Percentiles rank a stretch among this genome's conserved stretches.
These are phyloP conservation scores for Porpolomopsis calyptriformis DNA, from an alignment of 768 basidiomycete species.

Conservation along the genomic window DNA sequence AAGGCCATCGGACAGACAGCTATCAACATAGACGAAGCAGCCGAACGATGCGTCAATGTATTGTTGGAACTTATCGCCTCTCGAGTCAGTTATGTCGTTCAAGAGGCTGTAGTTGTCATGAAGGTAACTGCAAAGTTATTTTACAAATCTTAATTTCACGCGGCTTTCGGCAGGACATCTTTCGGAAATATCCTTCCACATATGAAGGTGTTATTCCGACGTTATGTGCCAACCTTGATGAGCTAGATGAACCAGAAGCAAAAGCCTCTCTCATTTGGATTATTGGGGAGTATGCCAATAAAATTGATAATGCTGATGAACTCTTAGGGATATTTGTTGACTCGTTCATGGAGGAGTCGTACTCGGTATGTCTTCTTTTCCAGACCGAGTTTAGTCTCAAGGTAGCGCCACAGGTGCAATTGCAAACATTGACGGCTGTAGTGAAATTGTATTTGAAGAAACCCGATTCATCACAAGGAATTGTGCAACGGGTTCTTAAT, in stretches of 20 bases:
- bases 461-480: constrained; percentile 82
- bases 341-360: constrained; percentile 86
- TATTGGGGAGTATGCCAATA: constrained; percentile 95
- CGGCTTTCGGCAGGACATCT: constrained; percentile 65
- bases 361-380: constrained; percentile 50
- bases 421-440: constrained; percentile 84
- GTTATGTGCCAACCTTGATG: constrained; percentile 88
- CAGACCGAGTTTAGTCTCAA: constrained; percentile 5
- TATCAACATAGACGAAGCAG: constrained; percentile 86
- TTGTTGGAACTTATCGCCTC: constrained; percentile 88
- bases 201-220: constrained; percentile 97
- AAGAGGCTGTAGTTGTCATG: constrained; percentile 98
- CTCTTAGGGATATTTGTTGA: constrained; percentile 85
- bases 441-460: constrained; percentile 95
- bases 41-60: constrained; percentile 91
- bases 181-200: constrained; percentile 91
- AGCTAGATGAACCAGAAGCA: constrained; percentile 95
- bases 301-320: constrained; percentile 95
- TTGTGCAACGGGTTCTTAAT: constrained; percentile 86
- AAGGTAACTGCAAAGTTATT: constrained; percentile 48
- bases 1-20: constrained; percentile 96
- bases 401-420: constrained; percentile 40
- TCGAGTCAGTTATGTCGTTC: constrained; percentile 92
- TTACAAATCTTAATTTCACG: neutral
- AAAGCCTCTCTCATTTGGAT: constrained; percentile 99